Conservation (phyloP, 768 basidiomycete species). For the Wakefieldia striispora region DNA sequence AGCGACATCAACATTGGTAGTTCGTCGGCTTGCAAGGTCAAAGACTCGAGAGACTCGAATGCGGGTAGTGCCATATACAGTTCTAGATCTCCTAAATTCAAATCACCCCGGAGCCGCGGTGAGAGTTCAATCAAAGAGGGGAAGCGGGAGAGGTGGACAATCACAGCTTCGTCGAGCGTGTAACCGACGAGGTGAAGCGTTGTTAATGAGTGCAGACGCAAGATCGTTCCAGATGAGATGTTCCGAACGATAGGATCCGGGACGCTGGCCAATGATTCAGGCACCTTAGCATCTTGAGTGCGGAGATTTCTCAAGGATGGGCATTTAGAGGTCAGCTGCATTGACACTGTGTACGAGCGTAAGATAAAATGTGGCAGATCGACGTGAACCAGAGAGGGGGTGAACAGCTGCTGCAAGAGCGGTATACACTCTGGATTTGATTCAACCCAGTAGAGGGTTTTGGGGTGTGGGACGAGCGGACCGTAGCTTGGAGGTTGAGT, state of each 20-base stretch:
- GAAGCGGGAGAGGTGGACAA: conserved; percentile 20
- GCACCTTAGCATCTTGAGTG: not conserved
- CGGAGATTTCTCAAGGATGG: conserved; percentile 16
- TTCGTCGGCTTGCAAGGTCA: conserved; percentile 6
- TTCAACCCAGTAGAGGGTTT: conserved; percentile 18
- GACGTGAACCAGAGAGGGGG: conserved; percentile 20
- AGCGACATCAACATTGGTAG: conserved; percentile 20
- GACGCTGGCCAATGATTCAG: no score
- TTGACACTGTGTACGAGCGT: conserved; percentile 15
- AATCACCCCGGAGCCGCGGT: conserved; percentile 10
- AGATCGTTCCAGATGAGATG: conserved; percentile 14
- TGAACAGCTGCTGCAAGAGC: conserved; percentile 19
- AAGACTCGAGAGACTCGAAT: conserved; percentile 11
- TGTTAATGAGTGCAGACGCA: not conserved
- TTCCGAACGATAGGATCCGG: not conserved
- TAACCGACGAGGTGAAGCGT: conserved; percentile 12
- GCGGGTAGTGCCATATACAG: conserved; percentile 12
- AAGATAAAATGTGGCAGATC: conserved; percentile 8
- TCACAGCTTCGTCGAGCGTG: conserved; percentile 18
- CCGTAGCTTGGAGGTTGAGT: conserved; percentile 19
- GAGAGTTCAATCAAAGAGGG: conserved; percentile 15
- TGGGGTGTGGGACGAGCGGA: conserved; percentile 24
- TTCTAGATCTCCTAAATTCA: conserved; percentile 15
- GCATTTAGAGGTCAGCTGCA: conserved; percentile 18
- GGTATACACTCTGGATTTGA: conserved; percentile 12